Evolutionary conservation across 257 asterid genomes (phyloP).

Genomic region (Solanum lycopersicoides): DNA sequence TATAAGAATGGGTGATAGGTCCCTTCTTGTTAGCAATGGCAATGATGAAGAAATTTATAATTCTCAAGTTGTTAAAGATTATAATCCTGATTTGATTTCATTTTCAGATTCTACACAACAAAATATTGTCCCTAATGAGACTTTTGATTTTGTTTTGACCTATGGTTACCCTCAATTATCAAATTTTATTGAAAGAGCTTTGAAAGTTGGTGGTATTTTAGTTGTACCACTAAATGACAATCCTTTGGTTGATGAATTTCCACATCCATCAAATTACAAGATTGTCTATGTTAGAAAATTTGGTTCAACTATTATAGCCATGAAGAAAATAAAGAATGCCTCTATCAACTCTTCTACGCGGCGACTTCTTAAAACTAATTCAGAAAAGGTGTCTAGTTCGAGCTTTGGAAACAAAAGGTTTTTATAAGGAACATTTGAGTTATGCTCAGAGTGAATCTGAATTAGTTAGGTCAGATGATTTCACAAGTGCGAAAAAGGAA

Average conservation of each 20-base stretch:
- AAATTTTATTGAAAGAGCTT: slow-evolving; percentile 5
- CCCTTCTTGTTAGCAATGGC: neutral
- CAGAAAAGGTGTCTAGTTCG: neutral
- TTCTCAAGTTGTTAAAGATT: neutral
- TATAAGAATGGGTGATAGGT: slow-evolving; percentile 21
- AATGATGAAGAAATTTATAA: neutral
- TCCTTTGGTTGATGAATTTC: neutral
- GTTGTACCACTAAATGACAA: neutral
- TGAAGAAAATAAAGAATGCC: slow-evolving; percentile 3
- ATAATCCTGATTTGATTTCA: slow-evolving; percentile 5
- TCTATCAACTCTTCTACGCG: neutral
- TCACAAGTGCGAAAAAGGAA: slow-evolving; percentile 4
- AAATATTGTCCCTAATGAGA: neutral
- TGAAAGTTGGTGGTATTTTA: slow-evolving; percentile 18
- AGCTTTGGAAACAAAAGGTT: neutral
- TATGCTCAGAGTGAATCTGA: neutral
- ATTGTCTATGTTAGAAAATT: slow-evolving; percentile 16
- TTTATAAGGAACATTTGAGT: neutral
- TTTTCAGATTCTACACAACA: neutral
- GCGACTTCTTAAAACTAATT: neutral
- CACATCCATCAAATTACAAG: slow-evolving; percentile 10
- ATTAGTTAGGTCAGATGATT: neutral
- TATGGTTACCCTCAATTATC: neutral
- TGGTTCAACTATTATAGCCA: slow-evolving; percentile 9
- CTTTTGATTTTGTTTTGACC: slow-evolving; percentile 13